These are phyloP conservation scores for Gryganskiella cystojenkinii DNA, from an alignment of 192 early-diverging fungal species.

Conservation along the genomic window DNA sequence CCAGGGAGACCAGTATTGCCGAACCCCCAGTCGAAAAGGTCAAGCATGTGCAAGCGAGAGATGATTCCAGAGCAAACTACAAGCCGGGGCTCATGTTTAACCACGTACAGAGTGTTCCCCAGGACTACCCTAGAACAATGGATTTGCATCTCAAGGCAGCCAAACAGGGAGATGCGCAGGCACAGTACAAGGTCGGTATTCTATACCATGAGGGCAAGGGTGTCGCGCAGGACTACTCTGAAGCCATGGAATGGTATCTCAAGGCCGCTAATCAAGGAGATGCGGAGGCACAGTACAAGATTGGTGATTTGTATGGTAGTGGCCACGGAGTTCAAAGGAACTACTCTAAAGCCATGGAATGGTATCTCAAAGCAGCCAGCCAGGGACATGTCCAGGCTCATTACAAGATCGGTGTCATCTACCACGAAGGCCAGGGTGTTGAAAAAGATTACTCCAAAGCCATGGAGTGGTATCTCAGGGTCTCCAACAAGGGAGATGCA, in stretches of 20 bases:
- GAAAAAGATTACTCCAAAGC: conserved; percentile 6
- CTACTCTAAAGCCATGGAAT: conserved; percentile 30
- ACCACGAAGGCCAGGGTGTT: conserved; percentile 39
- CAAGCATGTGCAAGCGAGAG: no score
- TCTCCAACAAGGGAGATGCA: background rate
- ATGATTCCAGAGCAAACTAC: no score
- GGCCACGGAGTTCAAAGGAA: conserved; percentile 38
- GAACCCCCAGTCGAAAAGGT: no score
- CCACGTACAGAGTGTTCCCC: background rate
- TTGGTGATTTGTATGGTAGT: conserved; percentile 48
- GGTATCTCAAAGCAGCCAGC: conserved; percentile 44
- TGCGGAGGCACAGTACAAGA: conserved; percentile 20
- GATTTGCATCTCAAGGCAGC: conserved; percentile 19
- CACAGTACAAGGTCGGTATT: conserved; percentile 34
- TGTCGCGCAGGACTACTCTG: conserved; percentile 18
- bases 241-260: conserved; percentile 45
- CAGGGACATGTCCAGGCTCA: conserved; percentile 41
- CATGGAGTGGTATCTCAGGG: conserved; percentile 1
- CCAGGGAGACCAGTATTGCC: no score
- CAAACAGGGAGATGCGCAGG: conserved; percentile 29
- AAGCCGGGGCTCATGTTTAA: no score
- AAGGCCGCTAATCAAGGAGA: conserved; percentile 47
- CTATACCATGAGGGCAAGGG: conserved; percentile 44
- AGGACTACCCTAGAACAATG: background rate
- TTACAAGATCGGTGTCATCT: conserved; percentile 43